Percentiles rank a stretch among this genome's conserved stretches.
phyloP scores from a whole-genome alignment of 2,329 filamentous ascomycete species.

The Diaporthe sp. region DNA sequence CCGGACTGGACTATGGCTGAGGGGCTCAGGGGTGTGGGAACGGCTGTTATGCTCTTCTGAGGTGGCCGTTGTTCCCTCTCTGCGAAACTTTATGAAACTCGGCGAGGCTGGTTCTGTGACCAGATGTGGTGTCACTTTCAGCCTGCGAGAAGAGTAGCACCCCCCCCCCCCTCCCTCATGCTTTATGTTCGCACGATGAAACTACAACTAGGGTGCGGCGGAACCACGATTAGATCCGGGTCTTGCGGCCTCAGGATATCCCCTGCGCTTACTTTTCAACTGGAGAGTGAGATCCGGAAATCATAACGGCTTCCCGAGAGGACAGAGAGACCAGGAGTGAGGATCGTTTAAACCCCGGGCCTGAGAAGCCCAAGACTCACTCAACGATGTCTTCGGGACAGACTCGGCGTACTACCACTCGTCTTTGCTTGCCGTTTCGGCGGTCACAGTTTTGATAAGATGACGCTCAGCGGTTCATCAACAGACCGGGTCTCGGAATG shows the following conservation, averaged over 20 bases:
- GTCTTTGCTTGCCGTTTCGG: too few relatives aligned
- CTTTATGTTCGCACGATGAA: not conserved
- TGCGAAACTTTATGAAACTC: too few relatives aligned
- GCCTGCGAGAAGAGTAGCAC: not conserved
- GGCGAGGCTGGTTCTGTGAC: too few relatives aligned
- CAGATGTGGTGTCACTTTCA: not conserved
- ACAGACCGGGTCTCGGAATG: not conserved
- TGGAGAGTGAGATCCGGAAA: not conserved
- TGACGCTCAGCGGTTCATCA: not conserved
- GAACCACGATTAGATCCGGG: not conserved
- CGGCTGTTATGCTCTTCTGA: constrained; percentile 55
- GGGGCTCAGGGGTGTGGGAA: constrained; percentile 56
- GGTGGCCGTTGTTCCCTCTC: not conserved
- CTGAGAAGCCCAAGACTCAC: not conserved
- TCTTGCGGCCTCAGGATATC: not conserved
- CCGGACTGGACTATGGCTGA: constrained; percentile 51
- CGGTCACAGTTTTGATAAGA: not conserved
- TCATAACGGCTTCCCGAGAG: not conserved
- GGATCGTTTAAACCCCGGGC: too few relatives aligned
- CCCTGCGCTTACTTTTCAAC: not conserved
- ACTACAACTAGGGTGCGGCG: not conserved
- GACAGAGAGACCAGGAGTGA: too few relatives aligned
- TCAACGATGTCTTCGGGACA: too few relatives aligned
- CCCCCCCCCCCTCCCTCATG: too few relatives aligned
- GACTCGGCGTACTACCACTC: not conserved